These are phyloP conservation scores for Helicocarpus griseus DNA, from an alignment of 2,329 filamentous ascomycete species.

Conservation along the genomic window DNA sequence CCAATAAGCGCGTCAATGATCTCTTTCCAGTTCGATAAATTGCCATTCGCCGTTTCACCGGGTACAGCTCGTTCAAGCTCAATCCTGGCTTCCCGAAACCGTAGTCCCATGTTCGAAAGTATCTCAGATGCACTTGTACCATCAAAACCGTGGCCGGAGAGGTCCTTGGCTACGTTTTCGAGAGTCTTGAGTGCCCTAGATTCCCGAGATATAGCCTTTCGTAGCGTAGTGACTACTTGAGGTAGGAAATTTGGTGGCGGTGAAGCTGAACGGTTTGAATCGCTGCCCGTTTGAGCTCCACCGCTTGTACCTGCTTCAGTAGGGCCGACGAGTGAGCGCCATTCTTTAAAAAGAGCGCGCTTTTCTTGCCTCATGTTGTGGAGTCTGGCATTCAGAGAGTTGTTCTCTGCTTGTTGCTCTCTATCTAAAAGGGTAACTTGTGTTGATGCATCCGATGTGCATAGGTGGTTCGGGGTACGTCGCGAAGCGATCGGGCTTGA, in stretches of 20 bases:
- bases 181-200: conserved; percentile 30
- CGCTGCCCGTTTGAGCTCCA: not conserved
- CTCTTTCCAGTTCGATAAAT: conserved; percentile 29
- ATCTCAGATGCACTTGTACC: conserved; percentile 22
- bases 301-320: conserved; percentile 9
- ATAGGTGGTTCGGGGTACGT: not conserved
- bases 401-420: conserved; percentile 5
- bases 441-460: conserved; percentile 2
- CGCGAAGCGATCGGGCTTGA: conserved; percentile 1
- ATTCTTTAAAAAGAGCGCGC: conserved; percentile 29
- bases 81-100: conserved; percentile 35
- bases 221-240: conserved; percentile 27
- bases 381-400: conserved; percentile 26
- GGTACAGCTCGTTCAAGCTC: conserved; percentile 35
- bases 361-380: conserved; percentile 32
- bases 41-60: conserved; percentile 31
- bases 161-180: conserved; percentile 25
- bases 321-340: conserved; percentile 22
- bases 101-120: conserved; percentile 26
- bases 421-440: conserved; percentile 7
- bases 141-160: conserved; percentile 31
- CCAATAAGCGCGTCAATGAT: conserved; percentile 32
- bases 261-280: conserved; percentile 12
- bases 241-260: conserved; percentile 31
- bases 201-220: conserved; percentile 26